Percentiles rank a stretch among this genome's conserved stretches.
phyloP scores from a whole-genome alignment of 2,329 filamentous ascomycete species.

The Apiospora phragmitis region DNA sequence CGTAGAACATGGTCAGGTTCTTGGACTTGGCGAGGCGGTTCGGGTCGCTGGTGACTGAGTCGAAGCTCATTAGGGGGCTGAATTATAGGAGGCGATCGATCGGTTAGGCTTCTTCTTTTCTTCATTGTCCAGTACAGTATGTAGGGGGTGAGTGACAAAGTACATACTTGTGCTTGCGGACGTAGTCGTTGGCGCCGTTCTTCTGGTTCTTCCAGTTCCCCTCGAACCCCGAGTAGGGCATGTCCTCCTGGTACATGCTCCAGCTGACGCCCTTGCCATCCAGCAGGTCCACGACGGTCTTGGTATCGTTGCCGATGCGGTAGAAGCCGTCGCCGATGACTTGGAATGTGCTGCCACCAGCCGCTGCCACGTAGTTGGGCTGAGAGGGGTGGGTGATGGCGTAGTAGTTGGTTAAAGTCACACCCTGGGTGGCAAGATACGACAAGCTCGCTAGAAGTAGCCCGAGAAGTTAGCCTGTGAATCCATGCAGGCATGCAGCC shows the following conservation, averaged over 20 bases:
- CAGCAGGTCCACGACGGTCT: slow-evolving; percentile 50
- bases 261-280: slow-evolving; percentile 48
- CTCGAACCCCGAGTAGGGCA: slow-evolving; percentile 49
- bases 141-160: too few species aligned
- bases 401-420: slow-evolving; percentile 54
- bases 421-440: slow-evolving; percentile 53
- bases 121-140: too few species aligned
- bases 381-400: slow-evolving; percentile 59
- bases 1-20: slow-evolving; percentile 32
- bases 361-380: slow-evolving; percentile 63
- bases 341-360: slow-evolving; percentile 57
- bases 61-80: slow-evolving; percentile 33
- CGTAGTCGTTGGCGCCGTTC: slow-evolving; percentile 59
- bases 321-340: slow-evolving; percentile 54
- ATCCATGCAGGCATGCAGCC: not conserved
- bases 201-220: slow-evolving; percentile 53
- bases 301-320: slow-evolving; percentile 41
- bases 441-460: slow-evolving; percentile 38
- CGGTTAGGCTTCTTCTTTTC: not conserved
- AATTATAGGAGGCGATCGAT: not conserved
- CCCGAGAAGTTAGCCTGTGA: slow-evolving; percentile 8
- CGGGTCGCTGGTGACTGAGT: slow-evolving; percentile 28
- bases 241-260: slow-evolving; percentile 56
- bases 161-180: slow-evolving; percentile 62
- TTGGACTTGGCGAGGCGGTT: slow-evolving; percentile 32